phyloP scores from a whole-genome alignment of 768 basidiomycete genomes.

The Neoboletus magnificus region DNA sequence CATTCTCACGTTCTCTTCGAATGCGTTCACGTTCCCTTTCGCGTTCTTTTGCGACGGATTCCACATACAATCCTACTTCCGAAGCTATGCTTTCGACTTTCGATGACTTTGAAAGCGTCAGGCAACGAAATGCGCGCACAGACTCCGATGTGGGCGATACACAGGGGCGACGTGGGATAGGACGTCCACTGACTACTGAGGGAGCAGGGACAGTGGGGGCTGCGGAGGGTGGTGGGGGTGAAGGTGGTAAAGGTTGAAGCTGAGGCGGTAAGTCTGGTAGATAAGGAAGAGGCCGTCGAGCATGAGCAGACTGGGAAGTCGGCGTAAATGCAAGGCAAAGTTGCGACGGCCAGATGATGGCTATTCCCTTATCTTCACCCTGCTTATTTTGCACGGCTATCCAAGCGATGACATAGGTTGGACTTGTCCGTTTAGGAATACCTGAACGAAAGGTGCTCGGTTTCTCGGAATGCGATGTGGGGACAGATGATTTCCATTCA shows the following conservation, averaged over 20 bases:
- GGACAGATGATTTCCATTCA: conserved; percentile 39
- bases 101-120: conserved; percentile 50
- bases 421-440: conserved; percentile 15
- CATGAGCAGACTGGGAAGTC: conserved; percentile 34
- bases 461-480: conserved; percentile 15
- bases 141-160: conserved; percentile 38
- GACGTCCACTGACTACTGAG: conserved; percentile 18
- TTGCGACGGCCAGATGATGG: conserved; percentile 66
- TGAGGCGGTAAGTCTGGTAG: conserved; percentile 65
- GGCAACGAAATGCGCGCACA: conserved; percentile 43
- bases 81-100: conserved; percentile 52
- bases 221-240: conserved; percentile 36
- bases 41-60: conserved; percentile 69
- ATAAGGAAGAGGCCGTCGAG: conserved; percentile 44
- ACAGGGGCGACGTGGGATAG: conserved; percentile 34
- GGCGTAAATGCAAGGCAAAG: conserved; percentile 52
- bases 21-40: conserved; percentile 76
- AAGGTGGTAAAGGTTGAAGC: conserved; percentile 52
- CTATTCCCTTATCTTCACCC: conserved; percentile 75
- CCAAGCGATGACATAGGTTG: conserved; percentile 64
- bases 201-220: conserved; percentile 7
- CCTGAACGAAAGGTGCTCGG: conserved; percentile 20
- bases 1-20: conserved; percentile 59
- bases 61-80: conserved; percentile 69
- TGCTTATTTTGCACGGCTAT: conserved; percentile 72